Base-by-base conservation (phyloP, 2,329 filamentous ascomycete genomes). In the Monilinia aucupariae region DNA sequence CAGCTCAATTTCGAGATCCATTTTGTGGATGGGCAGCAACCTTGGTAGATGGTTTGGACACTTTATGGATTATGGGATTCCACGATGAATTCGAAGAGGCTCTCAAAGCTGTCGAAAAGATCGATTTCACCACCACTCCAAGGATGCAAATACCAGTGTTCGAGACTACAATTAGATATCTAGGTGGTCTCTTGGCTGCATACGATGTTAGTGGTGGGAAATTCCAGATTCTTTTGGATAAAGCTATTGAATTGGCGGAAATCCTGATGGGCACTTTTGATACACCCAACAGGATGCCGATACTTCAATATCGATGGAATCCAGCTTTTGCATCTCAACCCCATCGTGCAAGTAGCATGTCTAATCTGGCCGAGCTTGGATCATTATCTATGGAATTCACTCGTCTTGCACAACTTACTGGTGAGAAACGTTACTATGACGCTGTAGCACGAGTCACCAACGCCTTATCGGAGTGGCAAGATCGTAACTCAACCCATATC, bases 21-120 rank as follows among this genome's bases (percentile, higher is more conserved):
- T 97, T 97, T 75, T 93, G 91, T 72, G 91, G 89, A 56, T 96
- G 92, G 92, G 90, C 90, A 22, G 92, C 92, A 20, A 96, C 92
- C 0, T 74, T 96, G 65, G 89, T 96, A 6, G 92, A 96, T 77
- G 80, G 85, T 1, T 77, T 93, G 59, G 91, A 96, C 72, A 92
- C 91, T 0, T 79, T 96, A 3, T 96, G 90, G 89, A 92, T 96
- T 69, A 92, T 93, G 83, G 90, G 84, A 32, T 72, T 96, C 73
- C 83, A 84, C 70, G 81, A 88, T 0, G 90, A 96, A 70, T 96
- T 96, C 70, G 85, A 91, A 64, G 86, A 91, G 65, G 91, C 91
- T 2, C 85, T 90, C 51, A 80, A 83, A 59, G 85, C 82, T 4
- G 85, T 92, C 27, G 81, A 81, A 63, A 76, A 83, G 7, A 93